Conservation (phyloP, 225 moss, liverwort and hornwort species). For the Antitrichia curtipendula region DNA sequence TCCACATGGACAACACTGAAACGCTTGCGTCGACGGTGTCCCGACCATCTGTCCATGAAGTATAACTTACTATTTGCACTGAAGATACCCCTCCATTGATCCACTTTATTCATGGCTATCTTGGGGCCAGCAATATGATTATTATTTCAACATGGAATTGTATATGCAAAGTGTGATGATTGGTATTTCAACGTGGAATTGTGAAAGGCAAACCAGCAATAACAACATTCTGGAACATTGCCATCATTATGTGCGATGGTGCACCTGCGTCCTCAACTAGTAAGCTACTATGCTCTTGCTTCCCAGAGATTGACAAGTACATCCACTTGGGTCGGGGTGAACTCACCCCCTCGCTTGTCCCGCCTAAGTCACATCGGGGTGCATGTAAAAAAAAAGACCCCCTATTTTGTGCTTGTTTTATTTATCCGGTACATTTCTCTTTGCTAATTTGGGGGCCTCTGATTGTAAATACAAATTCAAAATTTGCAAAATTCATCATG, state of each 20-base stretch:
- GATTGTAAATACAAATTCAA: too few relatives aligned
- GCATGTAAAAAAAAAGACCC: too few relatives aligned
- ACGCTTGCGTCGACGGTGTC: too few relatives aligned
- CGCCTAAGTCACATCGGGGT: too few relatives aligned
- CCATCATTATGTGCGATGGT: background rate
- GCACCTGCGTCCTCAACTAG: fast-evolving
- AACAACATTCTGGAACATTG: background rate
- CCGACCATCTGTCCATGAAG: too few relatives aligned
- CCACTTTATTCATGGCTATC: background rate
- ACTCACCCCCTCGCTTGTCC: too few relatives aligned
- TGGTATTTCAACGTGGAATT: background rate
- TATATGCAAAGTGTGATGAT: background rate
- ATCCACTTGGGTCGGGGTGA: too few relatives aligned
- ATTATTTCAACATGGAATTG: background rate
- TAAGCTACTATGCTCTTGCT: background rate
- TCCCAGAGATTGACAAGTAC: background rate
- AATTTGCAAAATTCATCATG: too few relatives aligned
- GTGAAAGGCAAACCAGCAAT: background rate
- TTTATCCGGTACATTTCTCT: too few relatives aligned
- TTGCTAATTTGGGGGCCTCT: too few relatives aligned
- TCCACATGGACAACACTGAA: background rate
- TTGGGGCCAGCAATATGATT: background rate
- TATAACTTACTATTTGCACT: background rate
- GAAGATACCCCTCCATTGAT: background rate
- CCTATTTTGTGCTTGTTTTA: too few relatives aligned